Base-by-base conservation (phyloP, 768 basidiomycete species). In the Amanita inopinata region DNA sequence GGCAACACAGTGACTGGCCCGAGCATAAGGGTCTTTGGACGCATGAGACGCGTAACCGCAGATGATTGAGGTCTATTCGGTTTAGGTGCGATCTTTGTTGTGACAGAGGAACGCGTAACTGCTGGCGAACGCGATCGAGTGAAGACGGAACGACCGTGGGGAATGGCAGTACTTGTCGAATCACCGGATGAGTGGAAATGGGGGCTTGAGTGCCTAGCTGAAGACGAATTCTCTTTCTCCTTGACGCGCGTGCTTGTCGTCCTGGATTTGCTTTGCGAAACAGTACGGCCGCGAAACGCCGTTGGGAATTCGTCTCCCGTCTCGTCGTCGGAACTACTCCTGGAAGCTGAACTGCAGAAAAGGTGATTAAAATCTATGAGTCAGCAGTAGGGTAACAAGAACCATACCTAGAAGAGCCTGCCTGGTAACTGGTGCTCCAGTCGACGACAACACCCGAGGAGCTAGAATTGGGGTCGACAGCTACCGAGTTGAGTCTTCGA, bases 351-450 rank as follows among this genome's bases (percentile, higher is more conserved):
- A 48, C 78, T 75, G 46, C n/a, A 43, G 25, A 18, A 5, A 25
- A 27, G 35, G 2, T 19, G 32, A 42, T 11, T n/a, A 20, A 38
- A 25, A 30, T 33, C 28, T 28, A 19, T 38, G 38, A 35, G 15
- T 28, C 22, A 30, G 22, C 2, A 37, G 23, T 14, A 34, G 19
- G 8, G 25, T 40, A 14, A 46, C 25, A 17, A 11, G 17, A n/a
- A 30, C 53, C 73, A 48, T 53, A 83, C 84, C 82, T 77, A 7
- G 85, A 88, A 24, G 85, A 85, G 33, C 87, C 87, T 20, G 80
- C 87, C 46, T 87, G 82, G 61, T 90, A 90, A 51, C 86, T 89
- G 9, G 86, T 88, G 54, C 84, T 90, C 79, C 86, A 77, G 51
- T 80, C 86, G 51, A 78, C 54, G 46, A 60, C 60, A 45, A 62